Conservation (phyloP, 1,284 basidiomycete genomes). For the Malassezia nana region DNA sequence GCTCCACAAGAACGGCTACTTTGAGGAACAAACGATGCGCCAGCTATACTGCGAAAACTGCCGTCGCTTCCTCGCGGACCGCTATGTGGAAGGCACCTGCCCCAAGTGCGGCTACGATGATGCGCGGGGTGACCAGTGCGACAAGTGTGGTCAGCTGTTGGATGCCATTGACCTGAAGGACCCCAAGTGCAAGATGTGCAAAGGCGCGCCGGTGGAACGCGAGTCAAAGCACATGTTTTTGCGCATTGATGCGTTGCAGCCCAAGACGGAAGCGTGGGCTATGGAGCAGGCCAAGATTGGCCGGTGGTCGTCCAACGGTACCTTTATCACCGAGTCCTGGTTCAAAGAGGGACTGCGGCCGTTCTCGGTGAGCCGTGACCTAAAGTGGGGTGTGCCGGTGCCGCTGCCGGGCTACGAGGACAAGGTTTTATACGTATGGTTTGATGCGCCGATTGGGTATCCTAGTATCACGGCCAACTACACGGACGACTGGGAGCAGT, state of each 20-base stretch:
- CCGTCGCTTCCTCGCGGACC: constrained; percentile 44
- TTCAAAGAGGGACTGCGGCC: constrained; percentile 76
- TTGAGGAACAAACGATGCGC: constrained; percentile 43
- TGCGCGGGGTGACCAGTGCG: constrained; percentile 96
- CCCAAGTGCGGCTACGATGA: constrained; percentile 54
- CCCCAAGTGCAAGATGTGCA: constrained; percentile 81
- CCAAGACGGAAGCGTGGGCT: constrained; percentile 79
- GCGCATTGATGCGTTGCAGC: constrained; percentile 72
- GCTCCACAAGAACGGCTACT: constrained; percentile 39
- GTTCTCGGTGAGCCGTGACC: constrained; percentile 83
- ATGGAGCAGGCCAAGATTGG: constrained; percentile 67
- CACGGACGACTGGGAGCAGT: constrained; percentile 85
- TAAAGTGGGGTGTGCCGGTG: constrained; percentile 93
- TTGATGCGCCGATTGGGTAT: constrained; percentile 95
- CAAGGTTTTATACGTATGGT: constrained; percentile 92
- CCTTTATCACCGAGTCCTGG: constrained; percentile 83
- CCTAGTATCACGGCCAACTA: constrained; percentile 94
- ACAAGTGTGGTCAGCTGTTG: constrained; percentile 80
- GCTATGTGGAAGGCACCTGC: constrained; percentile 46
- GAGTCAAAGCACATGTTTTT: constrained; percentile 88
- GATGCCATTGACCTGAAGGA: constrained; percentile 82
- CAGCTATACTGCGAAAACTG: constrained; percentile 43
- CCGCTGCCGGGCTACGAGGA: constrained; percentile 72
- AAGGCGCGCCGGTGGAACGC: constrained; percentile 59
- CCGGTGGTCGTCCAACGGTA: constrained; percentile 83